phyloP scores from a whole-genome alignment of 2,329 filamentous ascomycete genomes.

The Fusarium sp. region DNA sequence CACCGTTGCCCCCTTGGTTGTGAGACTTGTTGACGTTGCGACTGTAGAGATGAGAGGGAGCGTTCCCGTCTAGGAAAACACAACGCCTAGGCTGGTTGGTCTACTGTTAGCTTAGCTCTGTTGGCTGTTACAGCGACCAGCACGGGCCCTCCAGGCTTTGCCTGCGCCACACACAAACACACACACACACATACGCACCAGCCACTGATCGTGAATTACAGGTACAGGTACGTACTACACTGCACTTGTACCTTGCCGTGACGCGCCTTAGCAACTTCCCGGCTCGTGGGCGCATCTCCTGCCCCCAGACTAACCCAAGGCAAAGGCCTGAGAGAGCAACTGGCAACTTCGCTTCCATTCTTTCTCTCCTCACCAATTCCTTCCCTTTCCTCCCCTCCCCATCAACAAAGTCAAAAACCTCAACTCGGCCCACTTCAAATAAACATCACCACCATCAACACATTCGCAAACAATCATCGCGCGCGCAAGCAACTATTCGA shows the following conservation, averaged over 20 bases:
- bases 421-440: constrained; percentile 4
- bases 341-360: constrained; percentile 37
- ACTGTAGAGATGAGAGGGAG: constrained; percentile 29
- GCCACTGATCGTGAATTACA: constrained; percentile 35
- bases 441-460: constrained; percentile 25
- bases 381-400: constrained; percentile 20
- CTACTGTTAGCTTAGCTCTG: constrained; percentile 28
- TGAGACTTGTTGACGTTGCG: constrained; percentile 48
- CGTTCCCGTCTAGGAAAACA: constrained; percentile 40
- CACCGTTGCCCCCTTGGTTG: constrained; percentile 43
- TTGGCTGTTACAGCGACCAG: constrained; percentile 38
- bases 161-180: constrained; percentile 12
- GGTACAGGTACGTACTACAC: constrained; percentile 10
- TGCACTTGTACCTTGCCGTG: constrained; percentile 27
- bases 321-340: constrained; percentile 17
- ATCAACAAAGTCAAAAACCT: constrained; percentile 12
- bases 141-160: constrained; percentile 14
- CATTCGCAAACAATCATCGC: constrained; percentile 24
- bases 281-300: constrained; percentile 37
- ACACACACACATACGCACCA: constrained; percentile 10
- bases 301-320: constrained; percentile 32
- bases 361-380: constrained; percentile 7
- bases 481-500: constrained; percentile 26
- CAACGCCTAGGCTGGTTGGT: constrained; percentile 6
- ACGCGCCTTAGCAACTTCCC: constrained; percentile 41